These are phyloP conservation scores for Podosphaera fusca DNA, from an alignment of 2,329 filamentous ascomycete genomes.

Conservation along the genomic window DNA sequence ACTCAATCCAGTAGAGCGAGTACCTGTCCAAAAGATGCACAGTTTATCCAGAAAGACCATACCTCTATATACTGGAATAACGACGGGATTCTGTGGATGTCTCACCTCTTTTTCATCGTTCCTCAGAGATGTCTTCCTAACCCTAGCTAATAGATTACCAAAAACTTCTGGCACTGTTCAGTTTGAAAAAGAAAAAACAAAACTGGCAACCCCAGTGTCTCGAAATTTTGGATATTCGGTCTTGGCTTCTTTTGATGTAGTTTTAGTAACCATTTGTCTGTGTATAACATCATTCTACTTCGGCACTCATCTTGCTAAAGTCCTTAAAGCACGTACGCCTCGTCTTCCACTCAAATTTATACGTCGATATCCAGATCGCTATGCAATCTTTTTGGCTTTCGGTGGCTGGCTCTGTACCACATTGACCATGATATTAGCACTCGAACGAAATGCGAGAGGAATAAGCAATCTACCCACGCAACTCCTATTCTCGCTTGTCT, in stretches of 20 bases:
- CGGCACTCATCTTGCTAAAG: conserved; percentile 53
- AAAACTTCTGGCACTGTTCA: conserved; percentile 21
- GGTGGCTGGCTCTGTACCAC: conserved; percentile 61
- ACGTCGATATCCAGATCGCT: conserved; percentile 38
- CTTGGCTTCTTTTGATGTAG: conserved; percentile 53
- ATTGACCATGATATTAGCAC: conserved; percentile 48
- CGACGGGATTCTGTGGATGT: conserved; percentile 72
- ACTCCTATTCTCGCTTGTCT: conserved; percentile 54
- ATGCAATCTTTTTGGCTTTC: conserved; percentile 39
- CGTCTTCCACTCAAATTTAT: conserved; percentile 32
- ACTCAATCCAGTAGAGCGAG: conserved; percentile 16
- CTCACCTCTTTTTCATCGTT: conserved; percentile 82
- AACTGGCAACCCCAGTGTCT: conserved; percentile 17
- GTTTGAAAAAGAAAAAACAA: conserved; percentile 16
- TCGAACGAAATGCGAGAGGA: conserved; percentile 23
- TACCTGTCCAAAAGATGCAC: conserved; percentile 31
- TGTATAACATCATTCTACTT: conserved; percentile 45
- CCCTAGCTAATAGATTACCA: conserved; percentile 50
- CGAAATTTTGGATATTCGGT: conserved; percentile 61
- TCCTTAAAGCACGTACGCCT: conserved; percentile 32
- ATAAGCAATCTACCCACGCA: conserved; percentile 49
- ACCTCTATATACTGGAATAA: conserved; percentile 66
- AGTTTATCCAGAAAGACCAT: conserved; percentile 57
- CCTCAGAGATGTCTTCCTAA: conserved; percentile 57
- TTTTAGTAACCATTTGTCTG: conserved; percentile 48